Base-by-base conservation (phyloP, 2,329 filamentous ascomycete species). In the Westerdykella ornata region DNA sequence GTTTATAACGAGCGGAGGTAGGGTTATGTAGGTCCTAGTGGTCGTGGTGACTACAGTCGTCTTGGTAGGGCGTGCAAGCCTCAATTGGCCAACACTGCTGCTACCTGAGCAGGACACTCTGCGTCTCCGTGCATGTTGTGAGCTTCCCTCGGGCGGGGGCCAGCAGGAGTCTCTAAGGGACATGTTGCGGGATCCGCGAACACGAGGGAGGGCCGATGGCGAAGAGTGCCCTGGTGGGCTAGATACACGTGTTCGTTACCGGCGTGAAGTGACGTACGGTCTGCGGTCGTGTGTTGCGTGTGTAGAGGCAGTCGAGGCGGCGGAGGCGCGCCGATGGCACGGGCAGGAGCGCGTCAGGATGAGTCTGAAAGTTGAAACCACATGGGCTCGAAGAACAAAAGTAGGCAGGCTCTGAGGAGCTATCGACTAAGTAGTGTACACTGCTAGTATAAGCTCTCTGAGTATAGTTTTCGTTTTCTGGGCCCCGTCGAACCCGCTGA, bases 11-110 rank as follows among this genome's bases (percentile, higher is more conserved):
- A 96, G 73, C n/a, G 88, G 88, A 35, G 90, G 89, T 52, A 92
- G 94, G 13, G 73, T 67, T 67, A 87, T 75, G 65, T 82, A 88
- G 1, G 89, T 94, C 1, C 88, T 94, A 1, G 88, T 96, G 0
- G 89, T 96, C 0, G 90, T 96, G 1, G 89, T 95, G 47, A 95
- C 80, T 9, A 81, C 75, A 0, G 79, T 82, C 9, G 79, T 81
- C 56, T 78, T 76, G 11, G 79, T 82, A 13, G 79, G 74, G 20
- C 79, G 79, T 42, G 75, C 77, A 53, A 80, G 78, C 2, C 76
- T 78, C 44, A 82, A 73, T 56, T 79, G 77, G 34, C 74, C 79
- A 42, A 82, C 63, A 35, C 22, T 26, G 22, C 4, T 8, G 12
- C 75, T 73, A 16, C 59, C 49, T 44, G 59, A 66, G 8, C 58